Evolutionary conservation across 2,329 filamentous ascomycete genomes (phyloP), one percentile per base, ranked within the genome.

Genomic region (Aureobasidium zeae): DNA sequence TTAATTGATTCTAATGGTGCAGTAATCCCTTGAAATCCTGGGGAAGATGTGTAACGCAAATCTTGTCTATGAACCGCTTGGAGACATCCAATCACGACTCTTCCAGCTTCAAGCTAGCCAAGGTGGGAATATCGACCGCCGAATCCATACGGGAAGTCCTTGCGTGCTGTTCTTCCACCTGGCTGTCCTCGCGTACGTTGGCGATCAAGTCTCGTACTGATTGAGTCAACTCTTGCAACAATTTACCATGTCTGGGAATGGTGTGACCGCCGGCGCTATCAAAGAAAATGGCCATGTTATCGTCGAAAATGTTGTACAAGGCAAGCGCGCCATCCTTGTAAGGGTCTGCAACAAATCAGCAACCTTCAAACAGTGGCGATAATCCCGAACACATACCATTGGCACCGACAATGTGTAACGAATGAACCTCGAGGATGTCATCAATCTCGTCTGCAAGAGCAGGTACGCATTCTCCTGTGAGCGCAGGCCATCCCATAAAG

Each of bases 281-380:
- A 13, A 39, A 39, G 15, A 39, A 39, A 2, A 39, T 20, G 8
- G 26, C 36, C 36, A 30, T 39, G 8, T 39, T 30, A n/a, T 39
- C 36, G 7, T 39, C 36, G n/a, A 39, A 39, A 5, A 39, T 12
- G 9, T 39, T 39, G n/a, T 39, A 39, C 36, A 39, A 30, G 10
- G 36, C 36, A 21, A 39, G 36, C 4, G 36, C 36, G 13, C 36
- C 36, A 7, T 39, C 36, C 8, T 39, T 39, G 36, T 39, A 39
- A 2, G 36, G 36, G 6, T 39, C 36, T 39, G 10, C 8, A 9
- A 19, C 5, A n/a, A 19, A 10, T 39, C 36, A 29, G 10, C 8
- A 9, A 19, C 5, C 7, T 17, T 29, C 19, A 39, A 19, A 3
- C 11, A 4, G 7, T 10, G 12, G 22, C 13, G 5, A 16, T 12